Evolutionary conservation across 768 basidiomycete genomes (phyloP).

Genomic region (Suillus subluteus): DNA sequence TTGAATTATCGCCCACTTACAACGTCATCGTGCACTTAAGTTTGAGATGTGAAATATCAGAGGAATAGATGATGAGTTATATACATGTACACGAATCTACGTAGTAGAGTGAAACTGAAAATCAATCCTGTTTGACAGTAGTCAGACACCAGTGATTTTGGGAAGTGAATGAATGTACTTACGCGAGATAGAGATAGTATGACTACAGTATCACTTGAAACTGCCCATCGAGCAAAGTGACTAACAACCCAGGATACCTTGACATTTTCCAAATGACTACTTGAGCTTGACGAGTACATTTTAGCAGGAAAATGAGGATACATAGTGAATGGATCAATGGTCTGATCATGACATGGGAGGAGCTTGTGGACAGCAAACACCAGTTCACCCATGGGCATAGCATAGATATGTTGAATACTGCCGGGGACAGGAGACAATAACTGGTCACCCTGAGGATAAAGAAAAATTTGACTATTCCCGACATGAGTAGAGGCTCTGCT

Average conservation of each 20-base stretch:
- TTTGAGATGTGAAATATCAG: not conserved
- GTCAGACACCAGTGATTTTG: not conserved
- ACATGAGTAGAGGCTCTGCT: constrained; percentile 3
- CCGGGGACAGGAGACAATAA: not conserved
- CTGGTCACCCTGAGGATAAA: not conserved
- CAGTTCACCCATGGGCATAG: not conserved
- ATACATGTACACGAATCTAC: too few species aligned
- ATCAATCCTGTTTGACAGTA: not conserved
- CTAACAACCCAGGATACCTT: constrained; percentile 10
- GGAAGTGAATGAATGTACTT: not conserved
- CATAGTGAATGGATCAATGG: constrained; percentile 1
- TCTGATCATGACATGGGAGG: not conserved
- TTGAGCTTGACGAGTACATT: not conserved
- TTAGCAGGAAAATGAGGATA: constrained; percentile 4
- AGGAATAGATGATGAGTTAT: too few species aligned
- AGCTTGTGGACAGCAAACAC: constrained; percentile 15
- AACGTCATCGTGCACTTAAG: not conserved
- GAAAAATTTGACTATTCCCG: not conserved
- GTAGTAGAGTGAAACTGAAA: not conserved
- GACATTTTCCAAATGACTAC: not conserved
- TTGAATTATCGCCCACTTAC: not conserved
- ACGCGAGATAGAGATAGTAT: constrained; percentile 6
- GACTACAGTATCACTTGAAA: constrained; percentile 7
- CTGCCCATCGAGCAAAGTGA: constrained; percentile 2
- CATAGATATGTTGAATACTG: constrained; percentile 13